Evolutionary conservation across 2,329 filamentous ascomycete genomes (phyloP), one percentile per base, ranked within the genome.

Genomic region (Sporothrix pseudoabietina): DNA sequence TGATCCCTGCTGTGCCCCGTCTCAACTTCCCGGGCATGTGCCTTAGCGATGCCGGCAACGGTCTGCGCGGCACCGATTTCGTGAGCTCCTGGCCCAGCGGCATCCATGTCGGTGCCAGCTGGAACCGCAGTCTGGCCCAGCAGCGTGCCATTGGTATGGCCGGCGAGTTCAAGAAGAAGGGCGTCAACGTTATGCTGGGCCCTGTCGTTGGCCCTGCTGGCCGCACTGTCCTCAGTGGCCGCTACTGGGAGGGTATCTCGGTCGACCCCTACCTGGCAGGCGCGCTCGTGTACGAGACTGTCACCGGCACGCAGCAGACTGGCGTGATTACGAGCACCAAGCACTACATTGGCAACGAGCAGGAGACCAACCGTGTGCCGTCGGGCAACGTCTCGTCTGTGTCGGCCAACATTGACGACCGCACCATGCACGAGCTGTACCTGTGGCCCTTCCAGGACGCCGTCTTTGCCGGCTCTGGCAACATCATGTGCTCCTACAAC

Each of bases 121-220:
- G 93, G 92, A 92, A 95, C 80, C 90, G 89, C 74, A 83, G 87
- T 9, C 85, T 95, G 59, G 89, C 92, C 73, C 89, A 89, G 78
- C 83, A 86, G 70, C 88, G 93, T 69, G 93, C 90, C 44, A 82
- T 87, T 70, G 91, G 90, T 66, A 94, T 97, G 90, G 94, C 90
- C 3, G 84, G 85, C 73, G 94, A 97, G 80, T 92, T 92, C 79
- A 87, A 86, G 75, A 87, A 82, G 57, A 97, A 97, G 80, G 94
- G 94, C 68, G 89, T 94, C 44, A 92, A 76, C 16, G 86, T 96
- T 16, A 87, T 91, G 73, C 85, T 97, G 10, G 94, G 93, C 0
- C 94, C 94, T 2, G 92, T 92, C 0, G 89, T 93, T 73, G 89
- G 90, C 0, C 89, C 90, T 0, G 78, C 90, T 0, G 90, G 90